Evolutionary conservation across 768 basidiomycete species (phyloP), one percentile per base, ranked within the genome.

Genomic region (Suillus alpinus): DNA sequence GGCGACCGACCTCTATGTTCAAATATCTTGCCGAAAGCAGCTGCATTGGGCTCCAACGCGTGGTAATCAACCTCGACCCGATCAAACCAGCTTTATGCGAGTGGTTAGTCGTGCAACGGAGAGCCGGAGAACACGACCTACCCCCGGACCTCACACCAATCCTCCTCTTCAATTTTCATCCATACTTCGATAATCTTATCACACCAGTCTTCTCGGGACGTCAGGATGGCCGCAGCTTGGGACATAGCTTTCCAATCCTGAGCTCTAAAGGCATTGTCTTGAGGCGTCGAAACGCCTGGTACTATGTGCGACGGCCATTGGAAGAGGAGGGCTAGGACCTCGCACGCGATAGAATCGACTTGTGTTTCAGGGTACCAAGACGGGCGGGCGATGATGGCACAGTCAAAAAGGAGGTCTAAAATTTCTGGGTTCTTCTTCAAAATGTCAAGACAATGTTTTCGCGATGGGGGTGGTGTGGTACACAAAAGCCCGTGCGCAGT

Each of bases 281-380:
- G 56, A 18, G 59, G 61, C n/a, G 65, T 55, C 8, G 55, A 58
- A n/a, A 74, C 65, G 1, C 69, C 72, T 7, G 70, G 68, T 9
- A 73, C 60, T 8, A 62, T 51, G 31, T 65, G 57, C 10, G 65
- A 20, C 1, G 73, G 62, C 52, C 65, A 65, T 20, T 63, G 62
- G 36, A 75, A 64, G 32, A 76, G 50, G 44, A 72, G 56, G 2
- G 67, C 56, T 6, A 76, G 31, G 2, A 61, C 51, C 58, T 75
- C 73, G 40, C 62, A 65, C 13, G 70, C 65, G 5, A 69, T 58
- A 18, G 69, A 66, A 50, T 67, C 65, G 5, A 65, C 62, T 18
- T 65, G 50, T 5, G 63, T 65, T 60, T 73, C 67, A 12, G 73
- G 71, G 57, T 75, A 73, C 67, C 68, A 74, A 7, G 67, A 36